A percentile compares a stretch with the other conserved stretches of the same genome.
Conservation (phyloP, 2,329 filamentous ascomycete species). For the Aspergillus sp. region DNA sequence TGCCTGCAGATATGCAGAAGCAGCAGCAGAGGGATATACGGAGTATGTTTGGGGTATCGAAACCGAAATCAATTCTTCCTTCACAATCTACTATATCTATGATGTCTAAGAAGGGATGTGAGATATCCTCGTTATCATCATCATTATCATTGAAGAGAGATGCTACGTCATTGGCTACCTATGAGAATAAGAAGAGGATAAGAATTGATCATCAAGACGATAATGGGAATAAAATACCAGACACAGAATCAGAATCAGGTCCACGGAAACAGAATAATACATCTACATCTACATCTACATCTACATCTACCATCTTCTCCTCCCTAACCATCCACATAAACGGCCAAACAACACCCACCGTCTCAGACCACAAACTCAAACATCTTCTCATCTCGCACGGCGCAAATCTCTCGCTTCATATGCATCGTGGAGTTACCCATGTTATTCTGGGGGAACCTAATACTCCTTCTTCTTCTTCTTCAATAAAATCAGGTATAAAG, state of each 20-base stretch:
- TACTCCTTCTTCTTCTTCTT: background rate
- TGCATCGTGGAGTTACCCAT: slow-evolving; percentile 79
- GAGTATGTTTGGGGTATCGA: slow-evolving; percentile 25
- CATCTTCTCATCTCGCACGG: slow-evolving; percentile 74
- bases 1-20: too few relatives aligned
- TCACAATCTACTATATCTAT: too few relatives aligned
- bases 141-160: too few relatives aligned
- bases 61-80: too few relatives aligned
- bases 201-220: background rate
- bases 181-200: slow-evolving; percentile 14
- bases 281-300: background rate
- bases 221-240: too few relatives aligned
- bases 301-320: slow-evolving; percentile 58
- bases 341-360: slow-evolving; percentile 75
- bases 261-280: too few relatives aligned
- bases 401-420: slow-evolving; percentile 67
- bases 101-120: too few relatives aligned
- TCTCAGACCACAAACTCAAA: slow-evolving; percentile 87
- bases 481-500: slow-evolving; percentile 28
- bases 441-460: slow-evolving; percentile 72
- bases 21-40: slow-evolving; percentile 44
- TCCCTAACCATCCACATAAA: slow-evolving; percentile 81
- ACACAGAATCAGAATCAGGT: too few relatives aligned
- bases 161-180: too few relatives aligned
- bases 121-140: too few relatives aligned